Percentiles rank a stretch among this genome's conserved stretches.
Evolutionary conservation across 73 alveolate species (phyloP).

Genomic region (Tetrahymena elliotti): DNA sequence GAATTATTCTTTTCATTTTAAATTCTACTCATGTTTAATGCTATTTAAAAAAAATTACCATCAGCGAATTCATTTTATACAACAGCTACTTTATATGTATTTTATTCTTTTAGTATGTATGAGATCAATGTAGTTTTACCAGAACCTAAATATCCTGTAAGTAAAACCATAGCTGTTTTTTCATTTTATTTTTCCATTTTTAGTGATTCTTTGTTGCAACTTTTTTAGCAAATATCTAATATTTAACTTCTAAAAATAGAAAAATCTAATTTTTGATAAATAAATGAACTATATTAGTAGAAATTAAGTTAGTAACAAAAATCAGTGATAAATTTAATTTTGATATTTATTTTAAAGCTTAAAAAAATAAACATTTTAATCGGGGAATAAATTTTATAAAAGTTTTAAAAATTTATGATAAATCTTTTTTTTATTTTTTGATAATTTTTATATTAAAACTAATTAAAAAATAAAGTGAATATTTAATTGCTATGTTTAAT

Average conservation of each 20-base stretch:
- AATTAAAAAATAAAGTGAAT: no score
- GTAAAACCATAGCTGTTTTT: not conserved
- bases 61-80: conserved; percentile 61
- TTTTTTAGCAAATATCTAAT: not conserved
- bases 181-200: not conserved
- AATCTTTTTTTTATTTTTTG: no score
- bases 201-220: not conserved
- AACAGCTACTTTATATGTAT: conserved; percentile 51
- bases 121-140: conserved; percentile 58
- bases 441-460: no score
- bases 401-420: no score
- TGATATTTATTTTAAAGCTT: no score
- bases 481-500: no score
- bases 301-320: not conserved
- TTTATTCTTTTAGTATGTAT: conserved; percentile 15
- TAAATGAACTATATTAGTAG: no score
- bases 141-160: conserved; percentile 55
- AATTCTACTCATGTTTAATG: not conserved
- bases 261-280: not conserved
- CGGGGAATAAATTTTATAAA: no score
- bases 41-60: not conserved
- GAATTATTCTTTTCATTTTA: not conserved
- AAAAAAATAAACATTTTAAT: no score
- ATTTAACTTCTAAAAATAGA: not conserved
- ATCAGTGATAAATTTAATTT: no score